Evolutionary conservation across 1,284 basidiomycete species (phyloP).

Genomic region (Sanghuangporus sanghuang): DNA sequence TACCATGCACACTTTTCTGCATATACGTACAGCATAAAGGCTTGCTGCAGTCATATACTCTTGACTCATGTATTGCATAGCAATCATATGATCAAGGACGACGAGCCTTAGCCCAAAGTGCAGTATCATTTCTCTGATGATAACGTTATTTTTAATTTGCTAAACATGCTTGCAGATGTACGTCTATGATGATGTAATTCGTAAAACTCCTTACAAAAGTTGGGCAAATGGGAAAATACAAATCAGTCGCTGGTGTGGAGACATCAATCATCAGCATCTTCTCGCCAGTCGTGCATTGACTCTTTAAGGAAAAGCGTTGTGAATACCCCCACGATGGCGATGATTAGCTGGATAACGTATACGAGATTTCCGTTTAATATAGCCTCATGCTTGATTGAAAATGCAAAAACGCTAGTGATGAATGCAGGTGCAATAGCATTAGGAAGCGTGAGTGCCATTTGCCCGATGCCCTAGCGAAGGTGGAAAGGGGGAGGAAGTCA

Average conservation of each 20-base stretch:
- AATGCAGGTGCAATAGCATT: constrained; percentile 20
- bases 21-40: no score
- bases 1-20: no score
- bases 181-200: neutral
- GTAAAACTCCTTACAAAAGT: neutral
- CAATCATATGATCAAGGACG: no score
- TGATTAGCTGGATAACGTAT: constrained; percentile 7
- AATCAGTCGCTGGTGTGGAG: no score
- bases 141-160: no score
- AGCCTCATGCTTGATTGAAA: constrained; percentile 17
- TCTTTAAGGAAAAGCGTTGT: constrained; percentile 20
- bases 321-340: constrained; percentile 15
- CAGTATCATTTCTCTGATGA: no score
- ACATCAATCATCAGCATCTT: neutral
- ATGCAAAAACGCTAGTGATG: constrained; percentile 22
- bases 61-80: no score
- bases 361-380: constrained; percentile 13
- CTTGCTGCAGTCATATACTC: no score
- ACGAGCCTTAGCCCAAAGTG: no score
- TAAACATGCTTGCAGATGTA: no score
- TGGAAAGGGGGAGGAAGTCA: neutral
- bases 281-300: constrained; percentile 19
- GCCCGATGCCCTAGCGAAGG: constrained; percentile 15
- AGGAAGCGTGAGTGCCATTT: constrained; percentile 19
- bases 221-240: no score